phyloP scores from a whole-genome alignment of 345 rosid genomes.

The Adansonia digitata region DNA sequence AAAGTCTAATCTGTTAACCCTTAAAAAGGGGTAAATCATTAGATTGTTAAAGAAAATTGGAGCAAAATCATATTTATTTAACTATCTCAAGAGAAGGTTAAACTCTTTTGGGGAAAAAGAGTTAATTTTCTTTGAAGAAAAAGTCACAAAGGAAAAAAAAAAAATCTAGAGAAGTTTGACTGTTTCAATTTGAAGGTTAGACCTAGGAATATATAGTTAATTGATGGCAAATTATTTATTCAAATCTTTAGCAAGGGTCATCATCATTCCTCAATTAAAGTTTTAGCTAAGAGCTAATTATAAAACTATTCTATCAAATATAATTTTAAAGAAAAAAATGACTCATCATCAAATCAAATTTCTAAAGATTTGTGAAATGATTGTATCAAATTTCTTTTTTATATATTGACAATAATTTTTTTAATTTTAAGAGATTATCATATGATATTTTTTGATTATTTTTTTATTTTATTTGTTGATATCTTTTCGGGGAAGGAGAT shows the following conservation, averaged over 20 bases:
- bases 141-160: background rate
- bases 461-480: too few species aligned
- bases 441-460: too few species aligned
- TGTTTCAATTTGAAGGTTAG: background rate
- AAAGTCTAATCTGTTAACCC: background rate
- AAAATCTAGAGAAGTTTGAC: background rate
- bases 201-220: background rate
- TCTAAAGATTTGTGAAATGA: too few species aligned
- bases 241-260: background rate
- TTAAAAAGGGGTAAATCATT: background rate
- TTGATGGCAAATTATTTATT: background rate
- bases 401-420: too few species aligned
- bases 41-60: background rate
- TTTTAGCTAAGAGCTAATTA: background rate
- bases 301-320: background rate
- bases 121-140: background rate
- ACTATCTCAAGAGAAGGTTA: background rate
- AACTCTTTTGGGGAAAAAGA: background rate
- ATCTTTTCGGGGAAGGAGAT: too few species aligned
- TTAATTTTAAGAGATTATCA: too few species aligned
- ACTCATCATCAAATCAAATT: too few species aligned
- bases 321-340: too few species aligned
- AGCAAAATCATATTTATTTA: background rate
- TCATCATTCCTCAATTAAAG: background rate
- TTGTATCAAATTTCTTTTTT: too few species aligned